These are phyloP conservation scores for Eucalyptus marginata DNA, from an alignment of 345 rosid genomes.

Conservation along the genomic window DNA sequence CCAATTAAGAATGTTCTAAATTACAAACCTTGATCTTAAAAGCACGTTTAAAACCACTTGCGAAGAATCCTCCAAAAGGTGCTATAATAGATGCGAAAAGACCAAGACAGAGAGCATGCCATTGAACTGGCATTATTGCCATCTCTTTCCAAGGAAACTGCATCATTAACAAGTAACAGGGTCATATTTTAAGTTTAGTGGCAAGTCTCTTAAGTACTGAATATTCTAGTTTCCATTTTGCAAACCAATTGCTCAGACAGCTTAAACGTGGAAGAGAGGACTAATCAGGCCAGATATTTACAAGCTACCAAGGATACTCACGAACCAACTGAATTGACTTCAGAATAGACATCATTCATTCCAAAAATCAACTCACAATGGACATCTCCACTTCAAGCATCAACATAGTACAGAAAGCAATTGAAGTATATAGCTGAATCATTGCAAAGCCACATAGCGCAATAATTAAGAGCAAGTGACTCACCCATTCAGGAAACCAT, in stretches of 20 bases:
- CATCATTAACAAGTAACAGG: neutral
- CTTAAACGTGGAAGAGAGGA: neutral
- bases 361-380: neutral
- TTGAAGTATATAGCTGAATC: neutral
- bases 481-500: constrained; percentile 72
- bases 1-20: neutral
- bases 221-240: neutral
- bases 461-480: neutral
- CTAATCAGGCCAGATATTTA: neutral
- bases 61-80: constrained; percentile 98
- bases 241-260: neutral
- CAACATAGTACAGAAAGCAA: neutral
- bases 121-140: constrained; percentile 74
- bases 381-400: neutral
- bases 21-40: constrained; percentile 75
- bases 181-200: neutral
- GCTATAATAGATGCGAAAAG: constrained; percentile 97
- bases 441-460: neutral
- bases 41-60: constrained; percentile 97
- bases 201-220: neutral
- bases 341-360: neutral
- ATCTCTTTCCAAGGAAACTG: constrained; percentile 94
- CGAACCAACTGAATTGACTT: neutral
- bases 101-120: constrained; percentile 91
- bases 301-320: neutral